Conservation (phyloP, 768 basidiomycete species). For the Kwoniella mangroviensis region DNA sequence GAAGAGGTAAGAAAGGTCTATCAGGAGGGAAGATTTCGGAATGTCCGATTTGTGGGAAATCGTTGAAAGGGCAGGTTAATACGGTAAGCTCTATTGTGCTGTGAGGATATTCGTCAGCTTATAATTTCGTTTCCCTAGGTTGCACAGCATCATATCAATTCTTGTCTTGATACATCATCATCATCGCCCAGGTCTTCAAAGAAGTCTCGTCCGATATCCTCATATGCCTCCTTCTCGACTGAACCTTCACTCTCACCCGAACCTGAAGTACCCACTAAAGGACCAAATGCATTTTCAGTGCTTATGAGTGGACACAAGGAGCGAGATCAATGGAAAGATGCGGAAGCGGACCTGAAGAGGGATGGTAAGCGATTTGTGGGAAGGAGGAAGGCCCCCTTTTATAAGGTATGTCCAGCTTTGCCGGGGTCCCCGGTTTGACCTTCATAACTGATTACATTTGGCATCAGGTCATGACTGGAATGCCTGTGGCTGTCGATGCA, state of each 20-base stretch:
- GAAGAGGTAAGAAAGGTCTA: constrained; percentile 7
- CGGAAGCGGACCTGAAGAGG: constrained; percentile 58
- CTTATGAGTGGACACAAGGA: constrained; percentile 88
- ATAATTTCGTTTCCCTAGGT: constrained; percentile 58
- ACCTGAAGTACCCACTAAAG: constrained; percentile 34
- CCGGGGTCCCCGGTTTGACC: no score
- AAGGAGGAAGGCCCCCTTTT: constrained; percentile 85
- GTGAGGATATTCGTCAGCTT: not conserved
- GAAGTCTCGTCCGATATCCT: constrained; percentile 50
- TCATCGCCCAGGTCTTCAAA: constrained; percentile 11
- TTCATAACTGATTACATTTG: not conserved
- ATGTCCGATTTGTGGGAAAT: constrained; percentile 51
- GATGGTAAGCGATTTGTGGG: constrained; percentile 51
- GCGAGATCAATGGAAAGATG: constrained; percentile 83
- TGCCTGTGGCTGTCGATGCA: constrained; percentile 98
- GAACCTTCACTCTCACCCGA: constrained; percentile 38
- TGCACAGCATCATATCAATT: constrained; percentile 65
- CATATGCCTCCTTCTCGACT: constrained; percentile 42
- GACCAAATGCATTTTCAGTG: constrained; percentile 70
- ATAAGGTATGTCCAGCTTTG: constrained; percentile 70
- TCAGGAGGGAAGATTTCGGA: constrained; percentile 33
- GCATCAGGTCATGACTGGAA: constrained; percentile 71
- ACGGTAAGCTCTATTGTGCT: constrained; percentile 44
- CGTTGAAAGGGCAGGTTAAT: constrained; percentile 44
- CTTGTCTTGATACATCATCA: constrained; percentile 62